Conservation (phyloP, 2,329 filamentous ascomycete genomes). For the Fusarium paranaense region DNA sequence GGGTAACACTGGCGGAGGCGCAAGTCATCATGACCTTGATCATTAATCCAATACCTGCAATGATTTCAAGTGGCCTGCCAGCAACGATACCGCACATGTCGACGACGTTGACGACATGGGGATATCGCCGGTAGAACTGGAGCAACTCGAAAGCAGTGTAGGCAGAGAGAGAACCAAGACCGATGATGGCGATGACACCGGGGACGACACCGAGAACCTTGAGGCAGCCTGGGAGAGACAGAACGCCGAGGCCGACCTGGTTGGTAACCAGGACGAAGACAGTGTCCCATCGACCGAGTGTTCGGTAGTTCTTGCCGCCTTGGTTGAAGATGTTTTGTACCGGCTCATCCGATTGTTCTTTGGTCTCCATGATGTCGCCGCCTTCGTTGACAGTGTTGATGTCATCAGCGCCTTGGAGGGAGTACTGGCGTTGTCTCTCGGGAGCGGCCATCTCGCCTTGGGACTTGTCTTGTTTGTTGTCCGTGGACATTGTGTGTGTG, state of each 20-base stretch:
- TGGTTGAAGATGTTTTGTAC: conserved; percentile 43
- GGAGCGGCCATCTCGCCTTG: conserved; percentile 23
- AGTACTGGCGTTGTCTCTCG: conserved; percentile 5
- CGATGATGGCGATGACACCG: conserved; percentile 75
- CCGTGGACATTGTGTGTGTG: conserved; percentile 3
- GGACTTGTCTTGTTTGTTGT: conserved; percentile 24
- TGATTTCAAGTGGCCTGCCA: conserved; percentile 35
- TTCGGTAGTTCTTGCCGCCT: conserved; percentile 46
- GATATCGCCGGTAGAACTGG: conserved; percentile 76
- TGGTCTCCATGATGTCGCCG: conserved; percentile 20
- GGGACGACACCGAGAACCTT: conserved; percentile 74
- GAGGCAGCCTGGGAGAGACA: conserved; percentile 78
- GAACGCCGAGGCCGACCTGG: conserved; percentile 52
- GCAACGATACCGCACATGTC: conserved; percentile 71
- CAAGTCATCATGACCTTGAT: conserved; percentile 78
- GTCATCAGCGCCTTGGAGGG: conserved; percentile 24
- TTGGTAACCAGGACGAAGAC: conserved; percentile 46
- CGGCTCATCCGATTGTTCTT: conserved; percentile 32
- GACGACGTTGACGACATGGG: conserved; percentile 76
- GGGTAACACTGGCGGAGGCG: conserved; percentile 73
- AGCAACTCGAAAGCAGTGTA: conserved; percentile 61
- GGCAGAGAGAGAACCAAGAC: conserved; percentile 73
- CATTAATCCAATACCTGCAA: conserved; percentile 69
- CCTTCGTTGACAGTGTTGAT: conserved; percentile 25
- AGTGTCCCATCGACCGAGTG: conserved; percentile 41